Conservation (phyloP, 2,329 filamentous ascomycete species). For the Colletotrichum liriopes region DNA sequence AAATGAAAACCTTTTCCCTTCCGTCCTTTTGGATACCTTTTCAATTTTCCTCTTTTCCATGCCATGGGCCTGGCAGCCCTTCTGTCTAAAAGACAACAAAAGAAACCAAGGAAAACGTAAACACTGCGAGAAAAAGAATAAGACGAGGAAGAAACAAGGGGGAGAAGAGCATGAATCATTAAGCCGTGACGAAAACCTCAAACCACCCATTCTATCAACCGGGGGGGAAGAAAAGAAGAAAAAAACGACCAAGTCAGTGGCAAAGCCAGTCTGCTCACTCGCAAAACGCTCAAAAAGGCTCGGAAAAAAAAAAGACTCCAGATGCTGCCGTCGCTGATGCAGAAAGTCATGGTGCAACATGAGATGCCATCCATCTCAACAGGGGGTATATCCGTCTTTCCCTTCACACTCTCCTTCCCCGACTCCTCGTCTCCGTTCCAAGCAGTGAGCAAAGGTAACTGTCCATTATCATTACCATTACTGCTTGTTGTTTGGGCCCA, state of each 20-base stretch:
- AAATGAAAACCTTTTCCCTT: not conserved
- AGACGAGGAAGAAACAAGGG: not conserved
- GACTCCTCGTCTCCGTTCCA: constrained; percentile 3
- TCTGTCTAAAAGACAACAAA: not conserved
- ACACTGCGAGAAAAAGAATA: not conserved
- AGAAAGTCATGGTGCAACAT: constrained; percentile 24
- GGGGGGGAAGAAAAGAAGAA: no score
- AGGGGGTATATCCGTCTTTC: constrained; percentile 36
- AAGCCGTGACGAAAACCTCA: not conserved
- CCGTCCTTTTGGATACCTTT: not conserved
- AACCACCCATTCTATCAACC: not conserved
- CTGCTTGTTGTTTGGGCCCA: constrained; percentile 15
- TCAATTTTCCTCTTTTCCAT: not conserved
- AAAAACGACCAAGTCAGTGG: not conserved
- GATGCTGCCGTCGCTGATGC: constrained; percentile 41
- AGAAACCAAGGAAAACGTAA: not conserved
- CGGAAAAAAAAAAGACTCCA: constrained; percentile 12
- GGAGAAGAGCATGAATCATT: not conserved
- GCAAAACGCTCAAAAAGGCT: constrained; percentile 2
- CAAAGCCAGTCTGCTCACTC: constrained; percentile 13
- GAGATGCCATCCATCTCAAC: constrained; percentile 7
- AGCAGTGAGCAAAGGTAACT: constrained; percentile 30
- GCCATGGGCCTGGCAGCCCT: not conserved
- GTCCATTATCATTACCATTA: constrained; percentile 42
- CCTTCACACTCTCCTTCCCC: constrained; percentile 2